Evolutionary conservation across 2,329 filamentous ascomycete genomes (phyloP), one percentile per base, ranked within the genome.

Genomic region (Paramyrothecium roridum): DNA sequence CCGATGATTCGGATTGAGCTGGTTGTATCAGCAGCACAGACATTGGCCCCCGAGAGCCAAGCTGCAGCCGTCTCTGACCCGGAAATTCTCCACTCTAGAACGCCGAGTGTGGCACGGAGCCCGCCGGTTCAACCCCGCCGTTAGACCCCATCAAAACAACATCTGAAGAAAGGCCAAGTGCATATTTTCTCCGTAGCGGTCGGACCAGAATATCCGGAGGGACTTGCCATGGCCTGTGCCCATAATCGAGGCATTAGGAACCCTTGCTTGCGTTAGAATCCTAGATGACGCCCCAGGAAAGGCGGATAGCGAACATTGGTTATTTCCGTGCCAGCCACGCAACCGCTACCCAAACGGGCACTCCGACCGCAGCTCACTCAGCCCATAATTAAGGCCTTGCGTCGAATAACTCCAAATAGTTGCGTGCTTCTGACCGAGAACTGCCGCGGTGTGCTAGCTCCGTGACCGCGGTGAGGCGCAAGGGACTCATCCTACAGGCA

Each of bases 401-500:
- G 37, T 19, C 7, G 37, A 6, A 13, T 8, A 6, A 6, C n/a
- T 13, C n/a, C 13, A 4, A 6, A 6, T 43, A 13, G 13, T 17
- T 16, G 16, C 12, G n/a, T 19, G 37, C 37, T 43, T 19, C 12
- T 43, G 37, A 43, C 37, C 37, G 37, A 43, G 37, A 16, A 16
- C 13, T 43, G 37, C n/a, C 37, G 37, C 37, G 37, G 37, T 43
- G 37, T 43, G 37, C 37, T 16, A 13, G 13, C 37, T 43, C 54
- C 52, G 61, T 57, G 60, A 57, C 52, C 56, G 40, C 50, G 52
- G 46, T 54, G 58, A 59, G 54, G 62, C 48, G 54, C 56, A 48
- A 55, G 62, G 63, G 63, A 59, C 63, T 59, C 58, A 43, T 43
- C 37, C 7, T 17, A 19, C 37, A 17, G 37, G n/a, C 37, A 16